Base-by-base conservation (phyloP, 345 rosid genomes). In the Eucalyptus globulus region DNA sequence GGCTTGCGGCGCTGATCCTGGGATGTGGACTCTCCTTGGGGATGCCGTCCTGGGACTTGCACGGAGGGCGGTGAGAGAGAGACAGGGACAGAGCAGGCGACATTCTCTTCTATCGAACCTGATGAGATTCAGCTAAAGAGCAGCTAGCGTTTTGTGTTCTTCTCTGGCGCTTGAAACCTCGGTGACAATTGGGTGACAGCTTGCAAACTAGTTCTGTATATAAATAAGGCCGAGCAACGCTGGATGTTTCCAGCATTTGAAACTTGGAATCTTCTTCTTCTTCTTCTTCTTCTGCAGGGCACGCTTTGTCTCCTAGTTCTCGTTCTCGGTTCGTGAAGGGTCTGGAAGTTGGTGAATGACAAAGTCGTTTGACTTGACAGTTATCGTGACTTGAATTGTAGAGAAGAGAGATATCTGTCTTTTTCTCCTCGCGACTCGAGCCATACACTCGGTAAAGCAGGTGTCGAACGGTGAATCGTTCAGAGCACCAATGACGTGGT, bases 81-180 rank as follows among this genome's bases (percentile, higher is more conserved):
- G 92, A 87, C 43, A 93, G 87, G 89, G 95, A 91, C 10, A 95
- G 89, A 69, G 94, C 91, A 53, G 92, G 89, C n/a, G 95, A 89
- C 96, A 93, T 94, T 49, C 40, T 51, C 49, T 14, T 87, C 43
- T 49, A 14, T 44, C 37, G 37, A 44, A 26, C 54, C 16, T n/a
- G 58, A 44, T 45, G 58, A 53, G 58, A 53, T 11, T 58, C 69
- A 87, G 45, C 69, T 87, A 15, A 86, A 86, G 60, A 34, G 56
- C 87, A 86, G 56, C 87, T 47, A 50, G 87, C 51, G 31, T 19
- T 86, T 14, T n/a, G 26, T 72, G 26, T 34, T 34, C 81, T 37
- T 72, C 44, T 72, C 43, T 40, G 45, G 14, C 45, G 43, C 81
- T 72, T 21, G 81, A 72, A 72, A 72, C 81, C 45, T 10, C 22